Evolutionary conservation across 805 yeast genomes (phyloP).

Genomic region (Cyberlindnera subsufficiens): DNA sequence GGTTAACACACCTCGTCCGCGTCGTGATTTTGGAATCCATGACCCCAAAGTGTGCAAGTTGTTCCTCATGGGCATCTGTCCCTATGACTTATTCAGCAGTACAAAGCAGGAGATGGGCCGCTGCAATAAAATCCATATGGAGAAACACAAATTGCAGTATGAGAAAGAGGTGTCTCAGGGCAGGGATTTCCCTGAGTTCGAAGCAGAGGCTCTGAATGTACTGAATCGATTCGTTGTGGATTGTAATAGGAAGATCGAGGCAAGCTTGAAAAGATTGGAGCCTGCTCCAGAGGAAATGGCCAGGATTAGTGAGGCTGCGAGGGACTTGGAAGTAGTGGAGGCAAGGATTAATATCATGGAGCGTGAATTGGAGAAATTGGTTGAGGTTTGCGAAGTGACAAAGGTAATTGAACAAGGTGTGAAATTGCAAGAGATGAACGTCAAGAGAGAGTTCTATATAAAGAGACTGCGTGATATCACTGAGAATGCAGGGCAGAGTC

Average conservation of each 20-base stretch:
- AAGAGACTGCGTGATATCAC: constrained; percentile 52
- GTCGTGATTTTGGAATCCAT: constrained; percentile 38
- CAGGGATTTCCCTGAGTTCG: constrained; percentile 38
- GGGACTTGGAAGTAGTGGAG: constrained; percentile 56
- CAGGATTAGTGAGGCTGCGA: constrained; percentile 47
- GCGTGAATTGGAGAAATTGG: constrained; percentile 56
- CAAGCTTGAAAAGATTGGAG: constrained; percentile 59
- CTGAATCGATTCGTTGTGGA: constrained; percentile 57
- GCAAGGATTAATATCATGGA: constrained; percentile 57
- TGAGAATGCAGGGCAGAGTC: constrained; percentile 75
- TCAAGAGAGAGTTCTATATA: constrained; percentile 46
- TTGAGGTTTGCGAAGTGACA: constrained; percentile 41
- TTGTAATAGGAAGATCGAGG: constrained; percentile 57
- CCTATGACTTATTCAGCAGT: constrained; percentile 74
- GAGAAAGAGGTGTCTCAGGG: constrained; percentile 41
- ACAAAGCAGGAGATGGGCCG: constrained; percentile 80
- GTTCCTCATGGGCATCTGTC: constrained; percentile 81
- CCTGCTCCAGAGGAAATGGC: constrained; percentile 71
- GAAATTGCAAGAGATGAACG: constrained; percentile 37
- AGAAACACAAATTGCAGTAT: constrained; percentile 67
- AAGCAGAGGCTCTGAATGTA: constrained; percentile 37
- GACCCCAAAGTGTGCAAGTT: constrained; percentile 70
- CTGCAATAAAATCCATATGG: constrained; percentile 72
- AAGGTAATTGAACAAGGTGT: constrained; percentile 46
- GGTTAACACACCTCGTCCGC: constrained; percentile 30